Conservation (phyloP, 2,329 filamentous ascomycete species). For the Penicillium sp. region DNA sequence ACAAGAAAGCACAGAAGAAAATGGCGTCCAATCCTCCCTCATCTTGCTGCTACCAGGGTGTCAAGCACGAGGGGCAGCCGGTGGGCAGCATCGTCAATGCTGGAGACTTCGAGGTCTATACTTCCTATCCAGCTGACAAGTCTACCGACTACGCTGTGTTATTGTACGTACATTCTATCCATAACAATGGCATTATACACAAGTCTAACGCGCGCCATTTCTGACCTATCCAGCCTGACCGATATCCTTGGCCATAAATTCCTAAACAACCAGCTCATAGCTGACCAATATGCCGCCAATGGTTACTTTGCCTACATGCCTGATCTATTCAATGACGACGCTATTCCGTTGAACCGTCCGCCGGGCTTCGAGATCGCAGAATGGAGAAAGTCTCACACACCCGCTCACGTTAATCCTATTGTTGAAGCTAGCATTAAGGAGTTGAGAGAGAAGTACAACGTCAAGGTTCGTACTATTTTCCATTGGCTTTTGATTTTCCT, state of each 20-base stretch:
- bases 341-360: constrained; percentile 48
- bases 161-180: constrained; percentile 23
- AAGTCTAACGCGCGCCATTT: background rate
- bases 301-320: constrained; percentile 62
- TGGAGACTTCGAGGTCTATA: constrained; percentile 44
- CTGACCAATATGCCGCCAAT: constrained; percentile 66
- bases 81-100: constrained; percentile 37
- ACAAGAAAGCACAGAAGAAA: background rate
- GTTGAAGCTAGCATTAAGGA: constrained; percentile 39
- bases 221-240: constrained; percentile 27
- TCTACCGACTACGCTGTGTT: constrained; percentile 48
- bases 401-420: constrained; percentile 45
- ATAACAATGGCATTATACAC: background rate
- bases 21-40: constrained; percentile 11
- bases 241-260: constrained; percentile 53
- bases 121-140: constrained; percentile 45
- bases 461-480: constrained; percentile 19
- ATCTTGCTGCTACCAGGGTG: constrained; percentile 13
- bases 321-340: constrained; percentile 58
- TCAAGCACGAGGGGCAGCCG: constrained; percentile 42
- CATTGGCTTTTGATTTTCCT: background rate
- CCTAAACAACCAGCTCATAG: constrained; percentile 56
- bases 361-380: constrained; percentile 44
- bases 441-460: constrained; percentile 20
- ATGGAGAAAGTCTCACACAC: constrained; percentile 39